Evolutionary conservation across 306 rosid genomes (phyloP), one percentile per base, ranked within the genome.

Genomic region (Cyclanthera cordifolia): DNA sequence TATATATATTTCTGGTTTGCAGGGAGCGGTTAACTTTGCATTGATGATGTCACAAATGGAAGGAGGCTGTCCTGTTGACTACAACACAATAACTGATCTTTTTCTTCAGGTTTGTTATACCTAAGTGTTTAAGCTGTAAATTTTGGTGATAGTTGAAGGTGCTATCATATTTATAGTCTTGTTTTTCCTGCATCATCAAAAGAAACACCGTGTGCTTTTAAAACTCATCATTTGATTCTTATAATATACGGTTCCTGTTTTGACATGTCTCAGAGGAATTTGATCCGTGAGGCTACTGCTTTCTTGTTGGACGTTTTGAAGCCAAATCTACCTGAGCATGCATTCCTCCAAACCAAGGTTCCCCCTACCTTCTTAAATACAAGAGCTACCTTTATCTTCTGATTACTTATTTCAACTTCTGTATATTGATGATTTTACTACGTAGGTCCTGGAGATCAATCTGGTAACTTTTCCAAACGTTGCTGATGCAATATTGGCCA

Each of bases 41-140:
- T 81, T 94, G 70, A 94, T 94, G 99, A 90, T 94, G 99, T 86
- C 99, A 41, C 96, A 90, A 90, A 94, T 94, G 99, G 99, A 94
- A 79, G 99, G 99, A 60, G 99, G 99, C 67, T 90, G 97, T 65
- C 99, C 99, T 3, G 81, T 94, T 74, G 99, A 94, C 78, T 94
- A 94, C 84, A 94, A 94, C 75, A 94, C 97, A 80, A 94, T 94
- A 77, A 94, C 99, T 16, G 97, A 90, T 81, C 88, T 94, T 77
- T 94, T 94, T 79, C 99, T 94, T 78, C 99, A 94, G 97, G 99
- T 94, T 70, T 53, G 76, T 77, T 48, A 65, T 75, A 67, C 72
- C 39, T 57, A 20, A 24, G 43, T 43, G 14, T 12, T 8, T 21
- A 8, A 32, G 25, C 21, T 47, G 56, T 27, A 27, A 20, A 19